Evolutionary conservation across 805 yeast genomes (phyloP).

Genomic region (Ogataea chonburiensis): DNA sequence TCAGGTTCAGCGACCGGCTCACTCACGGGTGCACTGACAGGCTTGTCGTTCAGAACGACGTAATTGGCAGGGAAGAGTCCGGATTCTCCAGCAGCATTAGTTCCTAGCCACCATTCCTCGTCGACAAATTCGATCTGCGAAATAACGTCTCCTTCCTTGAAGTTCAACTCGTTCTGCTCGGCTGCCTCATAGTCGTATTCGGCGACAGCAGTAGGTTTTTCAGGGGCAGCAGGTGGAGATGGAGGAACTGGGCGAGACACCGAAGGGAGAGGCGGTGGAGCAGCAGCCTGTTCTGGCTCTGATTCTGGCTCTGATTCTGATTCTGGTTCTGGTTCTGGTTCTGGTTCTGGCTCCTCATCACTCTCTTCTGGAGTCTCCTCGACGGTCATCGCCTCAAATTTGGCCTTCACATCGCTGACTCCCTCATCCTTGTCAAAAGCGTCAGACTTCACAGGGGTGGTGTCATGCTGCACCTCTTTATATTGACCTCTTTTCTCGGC

Average conservation of each 20-base stretch:
- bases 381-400: constrained; percentile 30
- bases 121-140: constrained; percentile 67
- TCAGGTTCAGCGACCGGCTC: constrained; percentile 13
- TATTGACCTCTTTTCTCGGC: constrained; percentile 83
- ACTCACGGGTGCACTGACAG: constrained; percentile 21
- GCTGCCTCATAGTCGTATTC: constrained; percentile 76
- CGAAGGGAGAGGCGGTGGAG: constrained; percentile 29
- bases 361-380: constrained; percentile 21
- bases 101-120: constrained; percentile 67
- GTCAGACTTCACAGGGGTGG: constrained; percentile 33
- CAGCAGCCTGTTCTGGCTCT: constrained; percentile 18
- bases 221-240: constrained; percentile 9
- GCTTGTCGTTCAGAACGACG: constrained; percentile 39
- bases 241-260: constrained; percentile 26
- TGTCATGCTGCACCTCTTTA: constrained; percentile 39
- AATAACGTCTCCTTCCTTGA: constrained; percentile 65
- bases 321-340: constrained; percentile 8
- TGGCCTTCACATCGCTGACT: constrained; percentile 34
- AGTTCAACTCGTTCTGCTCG: constrained; percentile 72
- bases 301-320: constrained; percentile 7
- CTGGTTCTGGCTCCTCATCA: constrained; percentile 7
- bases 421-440: constrained; percentile 27
- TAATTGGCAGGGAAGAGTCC: constrained; percentile 61
- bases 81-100: constrained; percentile 39
- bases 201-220: constrained; percentile 59